These are phyloP conservation scores for Intubia oerlemansii DNA, from an alignment of 2,329 filamentous ascomycete genomes.

Conservation along the genomic window DNA sequence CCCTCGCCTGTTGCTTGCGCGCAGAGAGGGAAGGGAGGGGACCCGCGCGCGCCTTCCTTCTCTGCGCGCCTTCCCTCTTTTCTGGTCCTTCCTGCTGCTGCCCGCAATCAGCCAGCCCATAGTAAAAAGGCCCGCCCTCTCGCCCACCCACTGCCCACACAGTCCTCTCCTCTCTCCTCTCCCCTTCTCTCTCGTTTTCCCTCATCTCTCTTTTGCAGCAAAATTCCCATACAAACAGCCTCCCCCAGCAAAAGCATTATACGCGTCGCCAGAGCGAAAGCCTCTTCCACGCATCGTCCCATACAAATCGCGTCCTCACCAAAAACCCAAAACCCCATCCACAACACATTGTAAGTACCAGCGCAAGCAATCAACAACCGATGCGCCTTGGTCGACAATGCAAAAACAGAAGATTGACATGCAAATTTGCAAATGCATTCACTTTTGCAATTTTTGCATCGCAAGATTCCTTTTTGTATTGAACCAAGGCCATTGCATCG, in stretches of 20 bases:
- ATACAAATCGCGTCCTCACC: constrained; percentile 29
- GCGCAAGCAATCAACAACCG: too few species aligned
- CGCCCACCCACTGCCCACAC: constrained; percentile 34
- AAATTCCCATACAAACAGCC: constrained; percentile 34
- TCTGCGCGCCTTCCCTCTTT: neutral
- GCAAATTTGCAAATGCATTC: too few species aligned
- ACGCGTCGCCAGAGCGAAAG: constrained; percentile 6
- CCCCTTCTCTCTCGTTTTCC: constrained; percentile 27
- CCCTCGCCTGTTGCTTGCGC: too few species aligned
- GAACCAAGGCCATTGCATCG: too few species aligned
- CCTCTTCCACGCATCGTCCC: constrained; percentile 18
- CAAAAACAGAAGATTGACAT: too few species aligned
- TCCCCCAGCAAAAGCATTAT: constrained; percentile 31
- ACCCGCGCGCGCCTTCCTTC: constrained; percentile 5
- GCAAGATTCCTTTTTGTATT: too few species aligned
- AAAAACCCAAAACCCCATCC: constrained; percentile 20
- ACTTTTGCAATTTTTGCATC: too few species aligned
- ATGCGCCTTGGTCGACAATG: too few species aligned
- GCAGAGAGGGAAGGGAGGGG: too few species aligned
- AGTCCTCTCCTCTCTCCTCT: constrained; percentile 33
- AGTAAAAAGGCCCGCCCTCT: constrained; percentile 39
- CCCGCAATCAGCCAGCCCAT: constrained; percentile 16
- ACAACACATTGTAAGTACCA: constrained; percentile 31
- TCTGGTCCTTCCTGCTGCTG: neutral
- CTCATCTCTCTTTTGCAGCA: constrained; percentile 18